phyloP scores from a whole-genome alignment of 805 yeast species.

The Candida nemodendra region DNA sequence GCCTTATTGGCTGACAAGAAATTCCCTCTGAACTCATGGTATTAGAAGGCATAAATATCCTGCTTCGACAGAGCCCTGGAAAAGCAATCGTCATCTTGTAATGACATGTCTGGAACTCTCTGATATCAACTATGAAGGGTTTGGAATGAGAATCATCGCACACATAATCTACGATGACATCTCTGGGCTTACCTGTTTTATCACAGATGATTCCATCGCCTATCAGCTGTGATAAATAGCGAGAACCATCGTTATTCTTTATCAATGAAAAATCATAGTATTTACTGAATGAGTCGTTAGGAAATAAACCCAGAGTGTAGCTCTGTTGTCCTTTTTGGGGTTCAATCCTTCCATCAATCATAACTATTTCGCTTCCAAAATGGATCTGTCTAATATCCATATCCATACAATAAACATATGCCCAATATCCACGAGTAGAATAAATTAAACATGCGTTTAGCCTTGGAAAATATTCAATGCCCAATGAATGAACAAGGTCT shows the following conservation, averaged over 20 bases:
- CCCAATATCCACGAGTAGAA: constrained; percentile 16
- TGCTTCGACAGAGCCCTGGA: constrained; percentile 26
- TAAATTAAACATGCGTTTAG: constrained; percentile 3
- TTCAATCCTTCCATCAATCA: background rate
- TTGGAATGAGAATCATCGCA: constrained; percentile 20
- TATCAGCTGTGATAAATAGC: constrained; percentile 29
- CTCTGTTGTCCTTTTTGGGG: too few species aligned
- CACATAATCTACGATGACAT: constrained; percentile 26
- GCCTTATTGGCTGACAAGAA: constrained; percentile 18
- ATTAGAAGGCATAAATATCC: constrained; percentile 17
- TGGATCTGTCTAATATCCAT: constrained; percentile 8
- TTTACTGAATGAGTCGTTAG: constrained; percentile 12
- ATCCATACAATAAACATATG: constrained; percentile 9
- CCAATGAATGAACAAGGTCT: constrained; percentile 14
- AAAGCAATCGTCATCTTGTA: constrained; percentile 25
- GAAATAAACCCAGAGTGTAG: constrained; percentile 21
- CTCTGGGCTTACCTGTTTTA: constrained; percentile 30
- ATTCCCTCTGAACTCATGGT: constrained; percentile 14
- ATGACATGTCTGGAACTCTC: constrained; percentile 34
- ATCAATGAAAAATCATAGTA: constrained; percentile 27
- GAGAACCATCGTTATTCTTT: constrained; percentile 22
- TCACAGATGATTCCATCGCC: constrained; percentile 35
- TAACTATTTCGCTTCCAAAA: constrained; percentile 1
- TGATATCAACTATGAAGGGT: constrained; percentile 23
- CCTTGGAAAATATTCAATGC: constrained; percentile 2